phyloP scores from a whole-genome alignment of 768 basidiomycete species.

The Gyrodon lividus region DNA sequence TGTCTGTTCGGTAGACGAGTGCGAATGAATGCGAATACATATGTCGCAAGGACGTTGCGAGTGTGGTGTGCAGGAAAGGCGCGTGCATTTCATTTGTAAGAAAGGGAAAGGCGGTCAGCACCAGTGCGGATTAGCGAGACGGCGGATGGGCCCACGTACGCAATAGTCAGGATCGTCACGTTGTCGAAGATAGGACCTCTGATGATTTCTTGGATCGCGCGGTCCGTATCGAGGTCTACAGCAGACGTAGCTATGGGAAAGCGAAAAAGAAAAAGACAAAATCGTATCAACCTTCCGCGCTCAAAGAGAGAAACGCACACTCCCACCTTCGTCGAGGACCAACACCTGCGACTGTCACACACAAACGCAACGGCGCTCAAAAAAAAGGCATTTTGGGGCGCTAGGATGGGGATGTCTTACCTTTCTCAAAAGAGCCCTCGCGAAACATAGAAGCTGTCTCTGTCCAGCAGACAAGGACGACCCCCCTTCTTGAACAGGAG shows the following conservation, averaged over 20 bases:
- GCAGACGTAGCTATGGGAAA: conserved; percentile 69
- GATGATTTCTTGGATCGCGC: conserved; percentile 85
- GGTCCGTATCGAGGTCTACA: conserved; percentile 88
- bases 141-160: conserved; percentile 44
- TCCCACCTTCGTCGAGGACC: conserved; percentile 85
- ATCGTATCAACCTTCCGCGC: neutral
- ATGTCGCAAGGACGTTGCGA: too few relatives aligned
- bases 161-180: conserved; percentile 85
- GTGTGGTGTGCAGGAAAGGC: too few relatives aligned
- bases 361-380: conserved; percentile 7
- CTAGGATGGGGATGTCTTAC: conserved; percentile 31
- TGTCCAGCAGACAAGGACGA: conserved; percentile 84
- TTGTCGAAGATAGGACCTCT: conserved; percentile 72
- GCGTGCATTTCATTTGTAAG: too few relatives aligned
- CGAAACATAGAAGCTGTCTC: conserved; percentile 85
- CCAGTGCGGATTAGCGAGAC: neutral
- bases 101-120: neutral
- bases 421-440: conserved; percentile 78
- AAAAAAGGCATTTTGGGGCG: neutral
- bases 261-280: neutral
- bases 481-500: conserved; percentile 74
- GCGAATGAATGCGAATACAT: too few relatives aligned
- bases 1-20: conserved; percentile 43
- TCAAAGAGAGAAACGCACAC: neutral
- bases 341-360: conserved; percentile 69